A percentile compares a stretch with the other conserved stretches of the same genome.
These are phyloP conservation scores for Amanita molliuscula DNA, from an alignment of 768 basidiomycete species.

Conservation along the genomic window DNA sequence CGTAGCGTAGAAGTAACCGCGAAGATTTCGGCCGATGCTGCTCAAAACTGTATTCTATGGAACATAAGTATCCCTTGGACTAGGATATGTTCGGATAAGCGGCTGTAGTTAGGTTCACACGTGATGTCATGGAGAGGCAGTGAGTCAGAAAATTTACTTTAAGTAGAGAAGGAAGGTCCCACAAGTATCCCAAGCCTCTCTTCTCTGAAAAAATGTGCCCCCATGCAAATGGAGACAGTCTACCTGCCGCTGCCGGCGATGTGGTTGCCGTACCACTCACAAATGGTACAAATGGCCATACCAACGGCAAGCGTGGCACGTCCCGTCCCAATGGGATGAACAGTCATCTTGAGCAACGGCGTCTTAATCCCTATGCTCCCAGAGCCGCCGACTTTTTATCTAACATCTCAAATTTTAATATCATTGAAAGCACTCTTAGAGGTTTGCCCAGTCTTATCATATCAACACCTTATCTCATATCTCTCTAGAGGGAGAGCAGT, in stretches of 20 bases:
- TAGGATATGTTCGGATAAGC: neutral
- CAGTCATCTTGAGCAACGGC: slow-evolving; percentile 27
- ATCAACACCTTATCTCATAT: neutral
- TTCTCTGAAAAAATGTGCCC: slow-evolving; percentile 45
- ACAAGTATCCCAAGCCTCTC: neutral
- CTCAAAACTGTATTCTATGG: neutral
- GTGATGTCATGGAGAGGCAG: slow-evolving; percentile 5
- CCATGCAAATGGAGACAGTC: slow-evolving; percentile 39
- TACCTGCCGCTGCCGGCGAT: slow-evolving; percentile 35
- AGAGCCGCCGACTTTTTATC: slow-evolving; percentile 89
- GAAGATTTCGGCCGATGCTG: slow-evolving; percentile 6
- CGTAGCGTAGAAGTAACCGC: slow-evolving; percentile 46
- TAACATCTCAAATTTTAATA: slow-evolving; percentile 89
- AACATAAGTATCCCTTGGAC: neutral
- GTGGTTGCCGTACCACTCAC: slow-evolving; percentile 65
- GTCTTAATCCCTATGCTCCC: slow-evolving; percentile 75
- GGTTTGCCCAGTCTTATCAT: slow-evolving; percentile 35
- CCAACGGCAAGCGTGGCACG: slow-evolving; percentile 35
- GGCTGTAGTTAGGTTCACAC: neutral
- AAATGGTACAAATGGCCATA: slow-evolving; percentile 21
- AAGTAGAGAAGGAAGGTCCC: neutral
- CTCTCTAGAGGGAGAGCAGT: slow-evolving; percentile 87
- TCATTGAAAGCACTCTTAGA: slow-evolving; percentile 94
- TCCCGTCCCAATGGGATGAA: slow-evolving; percentile 25
- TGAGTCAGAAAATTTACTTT: slow-evolving; percentile 10